Evolutionary conservation across 2,329 filamentous ascomycete genomes (phyloP).

Genomic region (Exutisphaerella laricina): DNA sequence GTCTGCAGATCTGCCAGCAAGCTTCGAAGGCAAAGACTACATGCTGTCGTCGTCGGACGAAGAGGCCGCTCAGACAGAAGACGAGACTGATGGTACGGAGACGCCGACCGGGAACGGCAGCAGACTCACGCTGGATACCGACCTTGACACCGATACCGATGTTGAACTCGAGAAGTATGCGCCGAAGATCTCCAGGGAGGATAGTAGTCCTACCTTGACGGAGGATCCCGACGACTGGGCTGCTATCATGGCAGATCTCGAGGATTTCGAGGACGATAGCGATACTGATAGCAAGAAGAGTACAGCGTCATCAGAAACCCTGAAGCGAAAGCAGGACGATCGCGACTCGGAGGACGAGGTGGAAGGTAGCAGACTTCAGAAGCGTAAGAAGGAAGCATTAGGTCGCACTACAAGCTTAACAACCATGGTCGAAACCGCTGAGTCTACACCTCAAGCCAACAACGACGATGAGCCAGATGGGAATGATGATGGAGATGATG

Average conservation of each 20-base stretch:
- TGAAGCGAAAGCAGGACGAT: constrained; percentile 30
- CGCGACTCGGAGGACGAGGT: constrained; percentile 37
- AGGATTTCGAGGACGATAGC: constrained; percentile 61
- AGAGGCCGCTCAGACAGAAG: constrained; percentile 37
- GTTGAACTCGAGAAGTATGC: constrained; percentile 43
- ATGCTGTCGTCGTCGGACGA: constrained; percentile 44
- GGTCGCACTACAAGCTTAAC: constrained; percentile 44
- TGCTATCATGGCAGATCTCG: constrained; percentile 62
- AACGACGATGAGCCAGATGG: constrained; percentile 34
- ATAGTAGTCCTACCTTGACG: constrained; percentile 27
- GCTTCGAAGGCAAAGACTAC: constrained; percentile 29
- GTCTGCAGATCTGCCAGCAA: constrained; percentile 26
- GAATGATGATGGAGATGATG: constrained; percentile 18
- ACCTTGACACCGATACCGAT: constrained; percentile 30
- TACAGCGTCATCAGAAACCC: constrained; percentile 22
- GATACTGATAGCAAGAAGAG: constrained; percentile 32
- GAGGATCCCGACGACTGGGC: constrained; percentile 38
- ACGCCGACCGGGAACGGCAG: constrained; percentile 18
- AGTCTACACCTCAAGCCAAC: constrained; percentile 21
- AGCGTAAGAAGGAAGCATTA: constrained; percentile 45
- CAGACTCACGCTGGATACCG: constrained; percentile 18
- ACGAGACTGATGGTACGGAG: constrained; percentile 20
- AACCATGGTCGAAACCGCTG: constrained; percentile 29
- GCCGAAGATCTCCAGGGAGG: constrained; percentile 38
- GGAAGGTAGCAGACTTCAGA: constrained; percentile 41